phyloP scores from a whole-genome alignment of 2,329 filamentous ascomycete species.

The Dothistroma pini region DNA sequence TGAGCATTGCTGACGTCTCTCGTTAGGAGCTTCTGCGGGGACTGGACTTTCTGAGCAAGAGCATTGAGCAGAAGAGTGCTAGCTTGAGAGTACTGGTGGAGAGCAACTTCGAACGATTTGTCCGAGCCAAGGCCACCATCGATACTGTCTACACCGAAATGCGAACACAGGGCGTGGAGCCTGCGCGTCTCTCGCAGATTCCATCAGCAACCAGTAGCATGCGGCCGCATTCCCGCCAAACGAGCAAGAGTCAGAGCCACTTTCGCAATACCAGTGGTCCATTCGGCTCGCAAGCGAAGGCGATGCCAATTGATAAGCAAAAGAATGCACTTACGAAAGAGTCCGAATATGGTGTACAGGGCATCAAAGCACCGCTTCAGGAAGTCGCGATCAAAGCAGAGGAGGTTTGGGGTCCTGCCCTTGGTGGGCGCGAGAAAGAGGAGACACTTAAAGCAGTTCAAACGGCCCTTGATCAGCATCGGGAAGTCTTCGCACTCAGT shows the following conservation, averaged over 20 bases:
- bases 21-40: conserved; percentile 64
- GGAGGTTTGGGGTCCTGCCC: conserved; percentile 92
- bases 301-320: conserved; percentile 53
- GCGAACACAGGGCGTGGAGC: conserved; percentile 64
- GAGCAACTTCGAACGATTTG: conserved; percentile 97
- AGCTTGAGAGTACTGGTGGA: conserved; percentile 95
- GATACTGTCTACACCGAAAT: conserved; percentile 99
- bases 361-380: conserved; percentile 81
- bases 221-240: conserved; percentile 60
- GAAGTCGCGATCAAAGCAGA: conserved; percentile 93
- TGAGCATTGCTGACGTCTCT: not conserved
- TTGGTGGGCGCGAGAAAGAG: conserved; percentile 88
- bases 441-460: conserved; percentile 77
- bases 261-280: conserved; percentile 36
- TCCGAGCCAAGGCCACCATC: conserved; percentile 94
- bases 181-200: conserved; percentile 17
- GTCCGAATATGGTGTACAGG: conserved; percentile 82
- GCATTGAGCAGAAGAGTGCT: conserved; percentile 96
- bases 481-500: conserved; percentile 77
- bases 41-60: conserved; percentile 79
- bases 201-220: conserved; percentile 12
- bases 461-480: conserved; percentile 71
- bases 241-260: conserved; percentile 57
- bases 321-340: conserved; percentile 93
- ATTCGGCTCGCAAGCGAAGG: conserved; percentile 38